A percentile compares a stretch with the other conserved stretches of the same genome.
These are phyloP conservation scores for Diddensiella transvaalensis DNA, from an alignment of 805 yeast species.

Conservation along the genomic window DNA sequence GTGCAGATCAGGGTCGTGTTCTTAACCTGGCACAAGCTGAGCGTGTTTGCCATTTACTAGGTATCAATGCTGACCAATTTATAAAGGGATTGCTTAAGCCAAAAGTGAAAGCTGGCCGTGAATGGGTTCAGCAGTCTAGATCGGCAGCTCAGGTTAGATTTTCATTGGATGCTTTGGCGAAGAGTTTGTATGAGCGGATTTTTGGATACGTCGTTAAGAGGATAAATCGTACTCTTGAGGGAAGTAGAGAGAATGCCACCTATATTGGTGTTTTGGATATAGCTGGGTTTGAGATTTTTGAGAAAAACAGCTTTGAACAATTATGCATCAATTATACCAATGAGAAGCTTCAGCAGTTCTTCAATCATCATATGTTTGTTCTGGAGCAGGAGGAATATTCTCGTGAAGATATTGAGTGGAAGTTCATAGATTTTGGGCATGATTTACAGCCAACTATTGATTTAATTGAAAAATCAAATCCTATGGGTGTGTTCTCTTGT, in stretches of 20 bases:
- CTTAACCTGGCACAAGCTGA: conserved; percentile 50
- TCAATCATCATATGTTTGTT: conserved; percentile 91
- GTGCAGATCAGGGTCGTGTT: conserved; percentile 72
- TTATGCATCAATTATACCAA: conserved; percentile 89
- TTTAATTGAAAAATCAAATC: conserved; percentile 69
- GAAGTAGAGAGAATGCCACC: conserved; percentile 36
- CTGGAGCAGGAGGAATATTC: conserved; percentile 97
- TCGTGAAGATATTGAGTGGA: conserved; percentile 91
- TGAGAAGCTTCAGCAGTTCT: conserved; percentile 95
- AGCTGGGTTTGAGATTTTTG: conserved; percentile 96
- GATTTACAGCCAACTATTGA: conserved; percentile 94
- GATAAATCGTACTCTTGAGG: conserved; percentile 65
- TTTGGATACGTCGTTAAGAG: conserved; percentile 73
- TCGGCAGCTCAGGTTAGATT: conserved; percentile 75
- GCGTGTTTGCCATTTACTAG: conserved; percentile 57
- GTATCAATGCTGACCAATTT: conserved; percentile 54
- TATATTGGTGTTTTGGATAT: conserved; percentile 91
- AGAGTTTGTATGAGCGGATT: conserved; percentile 77
- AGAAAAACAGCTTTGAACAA: conserved; percentile 93
- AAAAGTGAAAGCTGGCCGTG: conserved; percentile 87
- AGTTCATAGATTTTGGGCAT: conserved; percentile 88
- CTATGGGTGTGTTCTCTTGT: conserved; percentile 80
- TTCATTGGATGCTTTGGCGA: conserved; percentile 82
- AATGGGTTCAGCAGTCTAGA: conserved; percentile 74
- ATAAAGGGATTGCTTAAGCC: conserved; percentile 66